Base-by-base conservation (phyloP, 176 grass and related monocot species). In the Alopecurus myosuroides region DNA sequence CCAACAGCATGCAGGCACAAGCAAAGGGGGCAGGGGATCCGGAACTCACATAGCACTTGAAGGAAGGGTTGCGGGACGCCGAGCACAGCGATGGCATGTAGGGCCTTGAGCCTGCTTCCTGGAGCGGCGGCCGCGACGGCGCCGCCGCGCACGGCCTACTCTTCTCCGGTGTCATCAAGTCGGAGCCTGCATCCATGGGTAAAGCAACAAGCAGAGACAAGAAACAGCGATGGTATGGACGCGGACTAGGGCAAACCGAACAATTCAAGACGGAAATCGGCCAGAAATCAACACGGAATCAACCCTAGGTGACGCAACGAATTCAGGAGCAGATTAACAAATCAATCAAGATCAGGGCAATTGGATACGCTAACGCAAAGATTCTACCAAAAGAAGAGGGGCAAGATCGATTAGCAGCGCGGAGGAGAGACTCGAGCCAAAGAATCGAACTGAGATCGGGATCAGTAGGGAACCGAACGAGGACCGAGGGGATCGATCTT, bases 51-150 rank as follows among this genome's bases (percentile, higher is more conserved):
- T 64, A 82, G 53, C 81, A 80, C 55, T 84, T 75, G 63, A 52
- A 66, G 57, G 69, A 64, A 19, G 88, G 85, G 52, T 85, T 85
- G 67, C 82, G 70, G 44, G 86, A 39, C 12, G 58, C 72, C 15
- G 68, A 66, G 74, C 67, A 78, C 68, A 90, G 78, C 0, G 92
- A 85, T 39, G 92, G 91, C 82, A 93, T 85, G 85, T 82, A 90
- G 7, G 91, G 91, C 79, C 74, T 88, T 14, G 49, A 72, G 5
- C 82, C 88, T 2, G 84, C 82, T 35, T 88, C 92, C 48, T 42
- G 88, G 55, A 93, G 84, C 3, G 84, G 57, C 37, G 15, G 70
- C 56, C 82, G 78, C 18, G 76, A 34, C 41, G 64, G 25, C 33
- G 60, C 0, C 64, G 65, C 34, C 42, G n/a, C 45, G 20, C 53